Percentiles rank a stretch among this genome's conserved stretches.
Conservation (phyloP, 2,329 filamentous ascomycete species). For the Fusarium albosuccineum region DNA sequence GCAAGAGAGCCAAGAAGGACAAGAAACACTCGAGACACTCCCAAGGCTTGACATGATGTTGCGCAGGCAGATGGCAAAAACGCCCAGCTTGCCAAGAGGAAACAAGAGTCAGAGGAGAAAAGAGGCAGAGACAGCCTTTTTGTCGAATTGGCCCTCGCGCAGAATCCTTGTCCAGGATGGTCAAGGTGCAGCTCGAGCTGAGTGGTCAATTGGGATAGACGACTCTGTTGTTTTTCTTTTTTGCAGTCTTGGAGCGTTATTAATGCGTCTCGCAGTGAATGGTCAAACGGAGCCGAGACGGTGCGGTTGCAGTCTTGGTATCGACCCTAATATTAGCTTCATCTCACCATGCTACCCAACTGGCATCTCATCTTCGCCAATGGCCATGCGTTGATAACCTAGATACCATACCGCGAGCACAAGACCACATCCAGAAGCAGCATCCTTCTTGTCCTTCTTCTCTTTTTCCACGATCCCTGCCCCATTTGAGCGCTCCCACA, state of each 20-base stretch:
- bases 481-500: background rate
- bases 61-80: constrained; percentile 25
- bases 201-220: constrained; percentile 13
- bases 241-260: background rate
- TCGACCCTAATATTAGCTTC: constrained; percentile 3
- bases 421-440: constrained; percentile 32
- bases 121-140: constrained; percentile 8
- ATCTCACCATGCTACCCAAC: background rate
- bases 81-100: constrained; percentile 34
- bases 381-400: background rate
- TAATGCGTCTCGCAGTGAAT: constrained; percentile 2
- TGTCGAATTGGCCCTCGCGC: constrained; percentile 10
- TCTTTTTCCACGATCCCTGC: background rate
- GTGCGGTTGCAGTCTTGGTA: constrained; percentile 19
- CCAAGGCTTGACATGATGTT: constrained; percentile 9
- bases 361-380: constrained; percentile 3
- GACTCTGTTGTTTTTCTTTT: constrained; percentile 4
- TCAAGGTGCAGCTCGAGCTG: constrained; percentile 13
- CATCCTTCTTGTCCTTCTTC: background rate
- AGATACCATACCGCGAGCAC: constrained; percentile 18
- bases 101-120: constrained; percentile 6
- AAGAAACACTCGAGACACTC: constrained; percentile 23
- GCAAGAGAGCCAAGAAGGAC: constrained; percentile 29
- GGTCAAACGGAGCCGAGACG: background rate
- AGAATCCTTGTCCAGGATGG: constrained; percentile 25